Conservation (phyloP, 129 eudicot species). For the Tagetes erecta region DNA sequence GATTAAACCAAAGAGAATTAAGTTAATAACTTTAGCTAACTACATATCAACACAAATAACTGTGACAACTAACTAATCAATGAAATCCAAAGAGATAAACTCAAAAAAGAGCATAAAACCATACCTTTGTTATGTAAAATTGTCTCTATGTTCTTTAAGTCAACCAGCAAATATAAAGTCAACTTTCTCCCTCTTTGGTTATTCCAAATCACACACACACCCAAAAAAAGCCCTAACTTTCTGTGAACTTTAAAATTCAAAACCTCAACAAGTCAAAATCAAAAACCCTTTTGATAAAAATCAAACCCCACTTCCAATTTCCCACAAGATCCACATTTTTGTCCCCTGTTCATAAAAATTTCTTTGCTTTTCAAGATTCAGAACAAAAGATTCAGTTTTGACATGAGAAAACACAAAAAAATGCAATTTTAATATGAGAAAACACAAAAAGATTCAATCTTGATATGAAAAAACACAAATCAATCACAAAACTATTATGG, state of each 20-base stretch:
- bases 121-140: slow-evolving; percentile 25
- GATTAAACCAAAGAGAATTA: neutral
- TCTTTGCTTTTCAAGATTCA: slow-evolving; percentile 13
- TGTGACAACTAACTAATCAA: neutral
- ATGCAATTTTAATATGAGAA: neutral
- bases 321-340: slow-evolving; percentile 38
- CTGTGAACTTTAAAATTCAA: neutral
- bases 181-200: slow-evolving; percentile 26
- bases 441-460: slow-evolving; percentile 14
- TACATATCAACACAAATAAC: slow-evolving; percentile 19
- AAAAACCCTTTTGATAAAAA: slow-evolving; percentile 24
- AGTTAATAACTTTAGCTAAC: neutral
- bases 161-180: slow-evolving; percentile 26
- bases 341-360: neutral
- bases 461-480: slow-evolving; percentile 16
- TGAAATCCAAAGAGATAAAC: slow-evolving; percentile 20
- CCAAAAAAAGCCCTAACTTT: slow-evolving; percentile 28
- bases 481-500: slow-evolving; percentile 17
- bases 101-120: slow-evolving; percentile 23
- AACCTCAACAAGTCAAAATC: slow-evolving; percentile 17
- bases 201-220: slow-evolving; percentile 29
- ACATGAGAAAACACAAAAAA: slow-evolving; percentile 7
- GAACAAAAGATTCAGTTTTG: neutral
- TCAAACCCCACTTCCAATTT: slow-evolving; percentile 18
- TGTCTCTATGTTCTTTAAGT: slow-evolving; percentile 22